Percentiles rank a stretch among this genome's conserved stretches.
Conservation (phyloP, 306 rosid genomes). For the Cicer bijugum region DNA sequence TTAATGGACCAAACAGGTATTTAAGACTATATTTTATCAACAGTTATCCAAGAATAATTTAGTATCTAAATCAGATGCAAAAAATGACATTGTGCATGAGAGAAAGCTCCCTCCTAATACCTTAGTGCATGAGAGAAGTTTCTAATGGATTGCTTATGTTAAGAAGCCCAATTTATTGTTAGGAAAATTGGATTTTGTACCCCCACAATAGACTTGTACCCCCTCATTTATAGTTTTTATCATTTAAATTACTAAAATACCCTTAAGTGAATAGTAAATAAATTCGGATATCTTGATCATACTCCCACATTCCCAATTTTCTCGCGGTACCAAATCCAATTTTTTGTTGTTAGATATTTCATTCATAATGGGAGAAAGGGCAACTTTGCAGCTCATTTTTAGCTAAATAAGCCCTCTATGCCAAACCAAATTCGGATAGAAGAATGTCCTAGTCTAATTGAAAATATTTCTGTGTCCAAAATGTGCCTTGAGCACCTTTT, state of each 20-base stretch:
- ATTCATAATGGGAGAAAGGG: background rate
- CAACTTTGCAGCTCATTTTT: background rate
- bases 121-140: background rate
- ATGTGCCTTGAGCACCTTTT: background rate
- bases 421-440: no score
- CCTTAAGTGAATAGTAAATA: no score
- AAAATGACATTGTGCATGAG: background rate
- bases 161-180: background rate
- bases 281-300: no score
- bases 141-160: background rate
- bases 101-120: background rate
- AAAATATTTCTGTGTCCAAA: no score
- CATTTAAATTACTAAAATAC: no score
- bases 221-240: no score
- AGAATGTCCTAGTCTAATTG: no score
- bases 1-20: background rate
- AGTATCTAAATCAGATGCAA: background rate
- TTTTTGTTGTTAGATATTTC: no score
- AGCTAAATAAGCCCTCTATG: slow-evolving; percentile 1
- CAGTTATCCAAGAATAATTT: background rate
- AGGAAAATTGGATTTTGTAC: background rate
- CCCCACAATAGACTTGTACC: no score
- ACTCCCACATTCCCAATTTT: no score
- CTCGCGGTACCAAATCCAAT: no score
- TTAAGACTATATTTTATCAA: background rate